Evolutionary conservation across 208 protist species (phyloP), one percentile per base, ranked within the genome.

Genomic region (Leishmania turanica): DNA sequence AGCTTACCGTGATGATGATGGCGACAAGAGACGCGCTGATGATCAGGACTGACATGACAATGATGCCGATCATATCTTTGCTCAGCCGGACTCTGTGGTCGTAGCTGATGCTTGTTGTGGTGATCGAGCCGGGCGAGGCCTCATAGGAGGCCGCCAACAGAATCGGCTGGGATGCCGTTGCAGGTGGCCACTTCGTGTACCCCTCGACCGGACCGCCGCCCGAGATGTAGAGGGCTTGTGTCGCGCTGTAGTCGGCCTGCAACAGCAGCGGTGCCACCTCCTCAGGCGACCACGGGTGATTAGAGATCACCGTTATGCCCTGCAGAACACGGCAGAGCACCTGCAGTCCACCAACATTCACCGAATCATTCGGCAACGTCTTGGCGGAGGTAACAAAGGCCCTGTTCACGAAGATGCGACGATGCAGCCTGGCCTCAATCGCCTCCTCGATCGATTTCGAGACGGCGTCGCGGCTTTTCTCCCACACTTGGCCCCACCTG

Each of bases 41-140:
- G 27, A 88, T 78, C 15, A 71, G n/a, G 68, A 79, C 72, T 2
- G 75, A 53, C 84, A 88, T 90, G n/a, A 82, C 42, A 72, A 90
- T 86, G 65, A 90, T 78, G n/a, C 79, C 84, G 21, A 88, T 21
- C 27, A 65, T 60, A 13, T 31, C 34, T 40, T 76, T 31, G 9
- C 21, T 64, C 56, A 83, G 21, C 65, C 79, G 76, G 3, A 42
- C 34, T n/a, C 64, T 75, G 66, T 53, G 81, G 65, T 86, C 79
- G 71, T 80, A 85, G 11, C 77, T 47, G 56, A 82, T 47, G 56
- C 45, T 75, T 11, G 74, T 69, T 0, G 77, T 73, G 56, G 62
- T 53, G n/a, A 86, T 45, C 2, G 68, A 37, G 31, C 81, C 81
- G 7, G 74, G 34, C 0, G 77, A 2, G 31, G 24, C 24, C 8